These are phyloP conservation scores for Theobroma cacao DNA, from an alignment of 345 rosid species.

Conservation along the genomic window DNA sequence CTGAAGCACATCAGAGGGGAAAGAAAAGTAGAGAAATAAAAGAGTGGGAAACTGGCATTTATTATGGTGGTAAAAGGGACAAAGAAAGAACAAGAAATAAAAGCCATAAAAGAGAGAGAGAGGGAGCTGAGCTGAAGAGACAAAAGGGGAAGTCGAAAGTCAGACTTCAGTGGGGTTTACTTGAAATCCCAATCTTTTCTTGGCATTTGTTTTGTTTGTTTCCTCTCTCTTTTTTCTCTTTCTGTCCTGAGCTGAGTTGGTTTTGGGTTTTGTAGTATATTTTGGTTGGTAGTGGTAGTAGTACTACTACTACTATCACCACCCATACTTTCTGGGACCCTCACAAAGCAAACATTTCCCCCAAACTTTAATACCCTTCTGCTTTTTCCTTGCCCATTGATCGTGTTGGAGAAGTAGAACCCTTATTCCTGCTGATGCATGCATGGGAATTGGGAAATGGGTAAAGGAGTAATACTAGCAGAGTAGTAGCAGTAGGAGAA, in stretches of 20 bases:
- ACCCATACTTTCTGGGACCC: neutral
- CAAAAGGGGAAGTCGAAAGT: slow-evolving; percentile 44
- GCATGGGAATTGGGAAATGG: slow-evolving; percentile 20
- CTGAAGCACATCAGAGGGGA: neutral
- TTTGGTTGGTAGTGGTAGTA: too few species aligned
- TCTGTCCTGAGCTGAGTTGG: neutral
- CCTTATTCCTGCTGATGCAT: slow-evolving; percentile 7
- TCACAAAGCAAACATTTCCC: neutral
- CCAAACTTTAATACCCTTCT: neutral
- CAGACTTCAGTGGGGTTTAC: slow-evolving; percentile 20
- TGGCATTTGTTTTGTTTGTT: slow-evolving; percentile 16
- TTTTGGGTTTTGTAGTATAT: neutral
- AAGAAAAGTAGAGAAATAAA: neutral
- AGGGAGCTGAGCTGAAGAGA: slow-evolving; percentile 28
- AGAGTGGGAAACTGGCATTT: neutral
- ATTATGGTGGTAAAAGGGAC: neutral
- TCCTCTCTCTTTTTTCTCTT: neutral
- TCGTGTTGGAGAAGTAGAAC: neutral
- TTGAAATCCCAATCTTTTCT: slow-evolving; percentile 13
- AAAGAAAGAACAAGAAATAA: neutral
- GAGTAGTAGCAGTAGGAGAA: neutral
- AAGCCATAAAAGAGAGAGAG: neutral
- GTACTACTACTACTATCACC: too few species aligned
- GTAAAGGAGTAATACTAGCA: neutral
- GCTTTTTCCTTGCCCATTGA: too few species aligned